Conservation (phyloP, 1,139 yeast genomes). For the Neolecta irregularis region DNA sequence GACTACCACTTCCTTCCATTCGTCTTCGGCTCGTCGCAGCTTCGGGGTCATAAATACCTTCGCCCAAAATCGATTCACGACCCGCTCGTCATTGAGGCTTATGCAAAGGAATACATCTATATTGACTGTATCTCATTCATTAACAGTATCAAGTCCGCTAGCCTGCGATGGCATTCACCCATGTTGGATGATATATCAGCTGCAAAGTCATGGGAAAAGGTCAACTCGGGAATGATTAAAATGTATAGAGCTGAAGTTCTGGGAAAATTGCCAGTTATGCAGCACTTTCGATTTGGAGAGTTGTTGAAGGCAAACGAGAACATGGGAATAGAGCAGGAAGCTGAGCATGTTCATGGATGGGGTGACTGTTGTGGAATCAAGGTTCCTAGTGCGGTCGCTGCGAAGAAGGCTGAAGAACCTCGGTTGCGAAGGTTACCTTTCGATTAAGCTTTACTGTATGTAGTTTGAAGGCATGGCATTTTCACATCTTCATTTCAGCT, state of each 20-base stretch:
- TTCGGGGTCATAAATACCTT: slow-evolving; percentile 61
- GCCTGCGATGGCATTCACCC: slow-evolving; percentile 92
- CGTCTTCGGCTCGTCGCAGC: slow-evolving; percentile 74
- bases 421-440: too few relatives aligned
- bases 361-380: slow-evolving; percentile 98
- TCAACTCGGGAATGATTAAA: slow-evolving; percentile 70
- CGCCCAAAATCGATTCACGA: slow-evolving; percentile 81
- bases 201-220: slow-evolving; percentile 59
- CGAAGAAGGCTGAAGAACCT: too few relatives aligned
- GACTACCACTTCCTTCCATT: slow-evolving; percentile 90
- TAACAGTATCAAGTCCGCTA: slow-evolving; percentile 59
- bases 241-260: slow-evolving; percentile 92
- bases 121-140: slow-evolving; percentile 77
- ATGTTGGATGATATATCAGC: slow-evolving; percentile 93
- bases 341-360: slow-evolving; percentile 41
- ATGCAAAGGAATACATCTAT: slow-evolving; percentile 60
- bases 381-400: slow-evolving; percentile 91
- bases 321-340: slow-evolving; percentile 14
- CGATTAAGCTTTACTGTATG: too few relatives aligned
- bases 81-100: slow-evolving; percentile 65
- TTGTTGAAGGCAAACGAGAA: slow-evolving; percentile 21
- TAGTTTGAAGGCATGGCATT: too few relatives aligned
- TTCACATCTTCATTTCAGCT: too few relatives aligned
- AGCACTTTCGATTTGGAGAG: slow-evolving; percentile 76
- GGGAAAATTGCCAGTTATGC: slow-evolving; percentile 77